These are phyloP conservation scores for Penicillium diatomitis DNA, from an alignment of 495 filamentous ascomycete species.

Conservation along the genomic window DNA sequence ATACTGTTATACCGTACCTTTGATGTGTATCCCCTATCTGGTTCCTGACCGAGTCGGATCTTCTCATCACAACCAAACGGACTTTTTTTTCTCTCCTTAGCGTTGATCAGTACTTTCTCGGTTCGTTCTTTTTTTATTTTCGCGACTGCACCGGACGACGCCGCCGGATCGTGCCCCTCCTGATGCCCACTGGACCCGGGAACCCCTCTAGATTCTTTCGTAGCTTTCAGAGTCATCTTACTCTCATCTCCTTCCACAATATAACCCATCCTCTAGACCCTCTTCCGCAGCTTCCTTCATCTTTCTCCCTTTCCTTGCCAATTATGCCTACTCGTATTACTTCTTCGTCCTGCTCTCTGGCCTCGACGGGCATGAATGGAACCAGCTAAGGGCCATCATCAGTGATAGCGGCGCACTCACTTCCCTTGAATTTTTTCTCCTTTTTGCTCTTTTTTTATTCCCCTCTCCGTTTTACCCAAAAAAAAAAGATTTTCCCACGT, in stretches of 20 bases:
- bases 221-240: constrained; percentile 2
- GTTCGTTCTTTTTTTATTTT: constrained; percentile 4
- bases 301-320: constrained; percentile 11
- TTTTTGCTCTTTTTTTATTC: not conserved
- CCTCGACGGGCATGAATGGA: constrained; percentile 36
- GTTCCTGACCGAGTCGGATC: too few species aligned
- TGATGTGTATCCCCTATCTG: too few species aligned
- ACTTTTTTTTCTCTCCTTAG: too few species aligned
- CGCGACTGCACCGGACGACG: constrained; percentile 9
- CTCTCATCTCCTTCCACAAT: constrained; percentile 14
- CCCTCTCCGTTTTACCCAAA: too few species aligned
- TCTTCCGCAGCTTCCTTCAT: constrained; percentile 20
- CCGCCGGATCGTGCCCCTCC: constrained; percentile 23
- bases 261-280: constrained; percentile 7
- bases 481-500: constrained; percentile 2
- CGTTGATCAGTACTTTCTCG: constrained; percentile 11
- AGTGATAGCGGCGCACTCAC: not conserved
- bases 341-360: constrained; percentile 26
- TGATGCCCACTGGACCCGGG: constrained; percentile 6
- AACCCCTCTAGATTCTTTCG: not conserved
- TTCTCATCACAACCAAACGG: not conserved
- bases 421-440: not conserved
- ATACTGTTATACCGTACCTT: too few species aligned
- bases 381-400: constrained; percentile 23
- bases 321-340: constrained; percentile 33